Evolutionary conservation across 1,284 basidiomycete species (phyloP).

Genomic region (Ustilago shanxiensis): DNA sequence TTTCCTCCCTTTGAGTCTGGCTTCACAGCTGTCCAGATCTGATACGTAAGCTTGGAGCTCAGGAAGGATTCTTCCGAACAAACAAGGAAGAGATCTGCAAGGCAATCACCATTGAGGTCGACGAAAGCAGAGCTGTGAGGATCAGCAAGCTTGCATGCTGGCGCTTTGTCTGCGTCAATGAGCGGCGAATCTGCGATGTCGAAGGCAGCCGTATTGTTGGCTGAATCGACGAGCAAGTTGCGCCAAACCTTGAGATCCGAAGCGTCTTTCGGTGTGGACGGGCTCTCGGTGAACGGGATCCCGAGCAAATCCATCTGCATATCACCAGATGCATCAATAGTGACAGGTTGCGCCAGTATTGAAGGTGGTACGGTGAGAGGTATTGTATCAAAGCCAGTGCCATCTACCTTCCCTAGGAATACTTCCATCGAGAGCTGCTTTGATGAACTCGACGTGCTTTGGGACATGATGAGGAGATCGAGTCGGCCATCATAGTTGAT

Average conservation of each 20-base stretch:
- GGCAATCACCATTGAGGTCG: conserved; percentile 94
- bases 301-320: conserved; percentile 91
- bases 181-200: conserved; percentile 34
- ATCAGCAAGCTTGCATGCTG: conserved; percentile 79
- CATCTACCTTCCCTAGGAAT: conserved; percentile 45
- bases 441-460: conserved; percentile 21
- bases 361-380: conserved; percentile 76
- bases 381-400: conserved; percentile 43
- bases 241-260: conserved; percentile 57
- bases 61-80: conserved; percentile 75
- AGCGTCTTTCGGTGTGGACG: conserved; percentile 20
- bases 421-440: conserved; percentile 44
- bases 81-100: conserved; percentile 91
- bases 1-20: conserved; percentile 61
- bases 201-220: conserved; percentile 34
- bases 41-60: conserved; percentile 74
- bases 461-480: conserved; percentile 85
- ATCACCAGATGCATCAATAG: conserved; percentile 86
- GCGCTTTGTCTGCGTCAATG: conserved; percentile 30
- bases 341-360: conserved; percentile 81
- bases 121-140: conserved; percentile 96
- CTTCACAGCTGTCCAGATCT: conserved; percentile 80
- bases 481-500: conserved; percentile 91
- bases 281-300: conserved; percentile 71
- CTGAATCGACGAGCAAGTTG: conserved; percentile 41